Conservation (phyloP, 1,139 yeast genomes). For the Saccharomycopsis phalli region DNA sequence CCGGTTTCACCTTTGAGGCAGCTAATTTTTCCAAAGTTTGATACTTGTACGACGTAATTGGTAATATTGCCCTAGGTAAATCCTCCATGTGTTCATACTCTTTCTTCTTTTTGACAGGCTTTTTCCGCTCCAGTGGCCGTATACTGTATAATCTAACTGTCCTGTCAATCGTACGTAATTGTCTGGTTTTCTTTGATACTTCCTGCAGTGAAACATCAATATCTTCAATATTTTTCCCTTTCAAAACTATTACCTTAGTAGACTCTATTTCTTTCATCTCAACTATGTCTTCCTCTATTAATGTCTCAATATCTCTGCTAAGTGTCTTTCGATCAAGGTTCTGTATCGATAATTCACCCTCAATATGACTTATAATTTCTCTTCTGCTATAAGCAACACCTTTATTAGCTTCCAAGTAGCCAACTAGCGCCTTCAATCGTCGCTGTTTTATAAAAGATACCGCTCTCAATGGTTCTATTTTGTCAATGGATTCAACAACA, state of each 20-base stretch:
- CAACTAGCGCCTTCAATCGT: slow-evolving; percentile 1
- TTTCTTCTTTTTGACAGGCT: too few relatives aligned
- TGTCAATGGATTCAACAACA: not conserved
- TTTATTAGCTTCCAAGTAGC: not conserved
- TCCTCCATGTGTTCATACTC: too few relatives aligned
- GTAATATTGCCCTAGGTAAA: too few relatives aligned
- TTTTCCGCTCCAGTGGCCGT: too few relatives aligned
- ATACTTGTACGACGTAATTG: too few relatives aligned
- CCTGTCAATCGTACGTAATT: too few relatives aligned
- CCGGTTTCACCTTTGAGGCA: too few relatives aligned
- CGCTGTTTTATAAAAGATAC: not conserved
- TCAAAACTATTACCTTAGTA: not conserved
- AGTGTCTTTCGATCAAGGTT: slow-evolving; percentile 4
- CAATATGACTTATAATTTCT: not conserved
- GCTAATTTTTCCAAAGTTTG: too few relatives aligned
- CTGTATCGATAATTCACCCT: not conserved
- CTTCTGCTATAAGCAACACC: not conserved
- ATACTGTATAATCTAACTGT: too few relatives aligned
- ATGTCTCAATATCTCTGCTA: not conserved
- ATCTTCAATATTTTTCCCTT: slow-evolving; percentile 4
- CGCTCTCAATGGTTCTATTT: too few relatives aligned
- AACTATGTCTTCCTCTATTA: not conserved
- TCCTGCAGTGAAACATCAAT: too few relatives aligned
- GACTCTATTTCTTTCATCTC: not conserved
- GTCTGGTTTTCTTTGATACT: too few relatives aligned